phyloP scores from a whole-genome alignment of 768 basidiomycete species.

The Strobilomyces dryophilus region DNA sequence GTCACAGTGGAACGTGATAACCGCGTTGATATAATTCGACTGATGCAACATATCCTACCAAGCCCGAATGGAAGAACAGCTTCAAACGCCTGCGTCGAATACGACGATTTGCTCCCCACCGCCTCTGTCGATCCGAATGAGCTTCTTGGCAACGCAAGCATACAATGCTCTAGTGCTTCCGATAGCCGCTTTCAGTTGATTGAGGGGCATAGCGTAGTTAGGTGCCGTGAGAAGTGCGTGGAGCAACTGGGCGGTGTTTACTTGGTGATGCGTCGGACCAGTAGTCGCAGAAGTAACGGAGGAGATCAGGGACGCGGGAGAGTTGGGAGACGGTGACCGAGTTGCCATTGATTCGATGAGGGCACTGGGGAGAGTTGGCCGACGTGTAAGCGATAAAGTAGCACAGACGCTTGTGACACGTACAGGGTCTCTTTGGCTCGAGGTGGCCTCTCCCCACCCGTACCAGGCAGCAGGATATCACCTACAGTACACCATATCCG shows the following conservation, averaged over 20 bases:
- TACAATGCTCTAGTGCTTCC: constrained; percentile 64
- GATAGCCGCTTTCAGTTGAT: constrained; percentile 57
- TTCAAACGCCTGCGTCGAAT: constrained; percentile 46
- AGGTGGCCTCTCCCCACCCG: constrained; percentile 40
- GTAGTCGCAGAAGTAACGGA: constrained; percentile 35
- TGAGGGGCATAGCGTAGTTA: constrained; percentile 54
- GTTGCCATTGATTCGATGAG: constrained; percentile 55
- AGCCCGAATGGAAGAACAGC: too few relatives aligned
- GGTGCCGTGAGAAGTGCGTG: constrained; percentile 54
- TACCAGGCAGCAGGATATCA: constrained; percentile 59
- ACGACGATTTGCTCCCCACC: constrained; percentile 71
- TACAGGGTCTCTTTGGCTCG: constrained; percentile 62
- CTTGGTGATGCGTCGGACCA: constrained; percentile 61
- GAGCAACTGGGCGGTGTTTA: constrained; percentile 66
- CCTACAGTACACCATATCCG: constrained; percentile 68
- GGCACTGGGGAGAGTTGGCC: constrained; percentile 34
- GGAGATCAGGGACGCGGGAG: constrained; percentile 57
- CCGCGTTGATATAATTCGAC: not conserved
- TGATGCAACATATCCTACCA: not conserved
- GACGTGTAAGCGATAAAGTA: not conserved
- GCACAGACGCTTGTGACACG: constrained; percentile 17
- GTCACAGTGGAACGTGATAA: not conserved
- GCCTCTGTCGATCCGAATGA: constrained; percentile 73
- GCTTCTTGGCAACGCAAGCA: constrained; percentile 75
- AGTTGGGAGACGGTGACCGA: constrained; percentile 47